A percentile compares a stretch with the other conserved stretches of the same genome.
Evolutionary conservation across 1,284 basidiomycete species (phyloP).

Genomic region (Ustilago hordei): DNA sequence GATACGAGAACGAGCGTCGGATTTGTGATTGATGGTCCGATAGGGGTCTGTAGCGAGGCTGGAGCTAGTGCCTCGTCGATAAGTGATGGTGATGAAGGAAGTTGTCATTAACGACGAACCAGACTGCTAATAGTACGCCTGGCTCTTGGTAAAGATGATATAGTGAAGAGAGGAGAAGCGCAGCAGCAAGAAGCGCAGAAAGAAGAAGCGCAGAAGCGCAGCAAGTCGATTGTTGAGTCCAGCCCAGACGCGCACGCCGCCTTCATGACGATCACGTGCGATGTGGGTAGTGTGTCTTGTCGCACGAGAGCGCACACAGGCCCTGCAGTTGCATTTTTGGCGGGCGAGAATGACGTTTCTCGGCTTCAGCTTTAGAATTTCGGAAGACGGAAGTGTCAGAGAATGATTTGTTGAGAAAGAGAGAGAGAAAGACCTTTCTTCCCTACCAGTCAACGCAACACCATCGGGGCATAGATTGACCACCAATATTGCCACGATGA

Average conservation of each 20-base stretch:
- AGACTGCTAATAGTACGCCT: no score
- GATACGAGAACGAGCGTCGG: not conserved
- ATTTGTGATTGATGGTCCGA: not conserved
- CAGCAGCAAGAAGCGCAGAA: no score
- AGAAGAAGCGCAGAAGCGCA: no score
- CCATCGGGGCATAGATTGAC: not conserved
- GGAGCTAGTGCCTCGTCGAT: not conserved
- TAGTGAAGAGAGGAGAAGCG: no score
- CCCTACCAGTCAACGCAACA: not conserved
- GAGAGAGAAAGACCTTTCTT: not conserved
- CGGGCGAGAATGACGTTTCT: not conserved
- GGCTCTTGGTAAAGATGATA: no score
- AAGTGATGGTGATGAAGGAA: not conserved
- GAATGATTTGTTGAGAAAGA: conserved; percentile 1
- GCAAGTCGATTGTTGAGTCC: no score
- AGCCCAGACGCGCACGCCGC: no score
- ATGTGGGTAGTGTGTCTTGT: conserved; percentile 6
- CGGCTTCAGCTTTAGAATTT: not conserved
- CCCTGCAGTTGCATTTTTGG: not conserved
- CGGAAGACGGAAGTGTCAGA: conserved; percentile 43
- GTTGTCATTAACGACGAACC: not conserved
- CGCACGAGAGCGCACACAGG: conserved; percentile 19
- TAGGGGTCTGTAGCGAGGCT: not conserved
- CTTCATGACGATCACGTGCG: no score
- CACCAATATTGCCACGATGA: conserved; percentile 29